Evolutionary conservation across 225 moss, liverwort and hornwort species (phyloP), one percentile per base, ranked within the genome.

Genomic region (Marchantia paleacea): DNA sequence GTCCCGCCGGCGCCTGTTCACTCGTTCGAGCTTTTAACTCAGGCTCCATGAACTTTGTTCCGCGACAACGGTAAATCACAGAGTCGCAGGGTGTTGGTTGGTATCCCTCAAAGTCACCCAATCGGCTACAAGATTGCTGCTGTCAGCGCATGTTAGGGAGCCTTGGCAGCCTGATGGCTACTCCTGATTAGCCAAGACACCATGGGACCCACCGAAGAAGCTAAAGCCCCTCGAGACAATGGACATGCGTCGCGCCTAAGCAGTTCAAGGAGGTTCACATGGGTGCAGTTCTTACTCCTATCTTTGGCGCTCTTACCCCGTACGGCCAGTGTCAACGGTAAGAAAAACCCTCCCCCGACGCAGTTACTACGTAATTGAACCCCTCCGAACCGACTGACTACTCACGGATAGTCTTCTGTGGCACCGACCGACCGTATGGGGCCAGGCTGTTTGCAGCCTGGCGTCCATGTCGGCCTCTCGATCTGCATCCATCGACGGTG

Each of bases 261-360:
- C 8, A 8, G 70, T 10, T 30, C 71, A 0, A 22, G 16, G 48
- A 13, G 22, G 19, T 4, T 50, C 71, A 71, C 48, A 71, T 50
- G 71, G 71, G 49, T 71, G 71, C 71, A 71, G 48, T 71, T 50
- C 49, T 50, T 71, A 18, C 29, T 50, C 30, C 71, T 71, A 71
- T 71, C 71, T 71, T 71, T 68, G 68, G 68, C 71, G 22, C 47
- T 6, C 14, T 71, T 19, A 64, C 19, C 64, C 64, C 16, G 47
- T 70, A 16, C 69, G 39, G 47, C 16, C 20, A 13, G n/a, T 71
- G 71, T 71, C 71, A 71, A 71, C 71, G 49, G 49, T 49, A 19
- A 22, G 22, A 20, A 19, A 20, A 71, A n/a, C 48, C 49, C 71
- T 18, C 71, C 7, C 31, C 1, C 39, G 28, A 70, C 70, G 49